Evolutionary conservation across 441 rosid genomes (phyloP), one percentile per base, ranked within the genome.

Genomic region (Jatropha multifida): DNA sequence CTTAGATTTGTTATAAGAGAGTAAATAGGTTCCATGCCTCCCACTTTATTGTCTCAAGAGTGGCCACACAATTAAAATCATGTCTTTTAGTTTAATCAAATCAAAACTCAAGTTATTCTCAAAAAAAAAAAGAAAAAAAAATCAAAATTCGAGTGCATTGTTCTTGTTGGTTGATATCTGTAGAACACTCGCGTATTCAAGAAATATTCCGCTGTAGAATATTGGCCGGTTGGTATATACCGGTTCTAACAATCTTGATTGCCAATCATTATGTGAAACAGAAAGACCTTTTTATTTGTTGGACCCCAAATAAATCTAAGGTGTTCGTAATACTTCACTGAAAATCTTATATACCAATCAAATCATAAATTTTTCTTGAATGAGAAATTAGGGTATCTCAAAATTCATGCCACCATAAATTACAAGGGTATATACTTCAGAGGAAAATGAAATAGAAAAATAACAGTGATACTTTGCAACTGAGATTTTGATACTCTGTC

Each of bases 361-460:
- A 23, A 23, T 23, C 23, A 23, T 23, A 23, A 23, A 23, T 23
- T 23, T 23, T 23, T 23, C 23, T 23, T 23, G 23, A 23, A 23
- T 23, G 23, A 23, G 23, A 23, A 23, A 23, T 23, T 23, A 23
- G 23, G 23, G 23, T 23, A 23, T 23, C 58, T 70, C 73, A 70
- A 37, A 58, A 40, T 55, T 40, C n/a, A 56, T 55, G 6, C 38
- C 8, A 13, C 18, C 64, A 55, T 12, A n/a, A 41, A 52, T 37
- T 11, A 46, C 2, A 12, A 23, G 23, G 23, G 23, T 23, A 23
- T 23, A 23, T 23, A 23, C 49, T 37, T 52, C 46, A 52, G 26
- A 52, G 44, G 72, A 69, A 52, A 54, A 1, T 3, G 73, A 69
- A 27, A 69, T 69, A 27, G 62, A 69, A 69, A 69, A 9, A 1